Evolutionary conservation across 164 flowering plant genomes (phyloP).

Genomic region (Annona squamosa): DNA sequence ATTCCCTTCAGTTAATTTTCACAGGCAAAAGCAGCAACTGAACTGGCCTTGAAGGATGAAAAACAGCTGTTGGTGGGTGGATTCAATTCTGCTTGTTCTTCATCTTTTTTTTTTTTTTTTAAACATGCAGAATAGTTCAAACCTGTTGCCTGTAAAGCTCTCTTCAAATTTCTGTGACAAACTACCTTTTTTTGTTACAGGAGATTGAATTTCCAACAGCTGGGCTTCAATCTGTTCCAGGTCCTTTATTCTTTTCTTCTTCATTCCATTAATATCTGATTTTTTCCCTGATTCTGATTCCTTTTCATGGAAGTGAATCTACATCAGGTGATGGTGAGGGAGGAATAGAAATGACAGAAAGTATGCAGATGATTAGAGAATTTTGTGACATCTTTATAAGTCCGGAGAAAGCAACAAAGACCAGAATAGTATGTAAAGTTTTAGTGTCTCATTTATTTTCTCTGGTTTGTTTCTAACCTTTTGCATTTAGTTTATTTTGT

Average conservation of each 20-base stretch:
- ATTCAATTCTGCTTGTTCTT: neutral
- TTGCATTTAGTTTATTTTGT: neutral
- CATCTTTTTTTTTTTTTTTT: neutral
- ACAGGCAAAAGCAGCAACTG: constrained; percentile 77
- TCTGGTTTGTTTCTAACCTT: neutral
- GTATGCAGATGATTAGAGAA: constrained; percentile 83
- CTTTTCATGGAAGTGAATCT: constrained; percentile 1
- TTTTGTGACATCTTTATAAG: constrained; percentile 61
- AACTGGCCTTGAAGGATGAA: constrained; percentile 54
- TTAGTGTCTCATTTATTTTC: neutral
- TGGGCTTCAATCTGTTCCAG: constrained; percentile 91
- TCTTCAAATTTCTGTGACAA: constrained; percentile 18
- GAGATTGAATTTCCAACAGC: constrained; percentile 95
- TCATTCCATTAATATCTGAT: too few species aligned
- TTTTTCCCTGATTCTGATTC: neutral
- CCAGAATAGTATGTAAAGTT: constrained; percentile 65
- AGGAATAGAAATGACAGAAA: constrained; percentile 90
- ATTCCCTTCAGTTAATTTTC: constrained; percentile 5
- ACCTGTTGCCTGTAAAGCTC: neutral
- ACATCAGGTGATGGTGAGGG: constrained; percentile 95
- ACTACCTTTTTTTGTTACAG: constrained; percentile 34
- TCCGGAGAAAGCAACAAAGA: constrained; percentile 66
- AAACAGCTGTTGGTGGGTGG: constrained; percentile 71
- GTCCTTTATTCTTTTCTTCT: constrained; percentile 24
- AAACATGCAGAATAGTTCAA: neutral